Percentiles rank a stretch among this genome's conserved stretches.
Evolutionary conservation across 768 basidiomycete genomes (phyloP).

Genomic region (Pisolithus orientalis): DNA sequence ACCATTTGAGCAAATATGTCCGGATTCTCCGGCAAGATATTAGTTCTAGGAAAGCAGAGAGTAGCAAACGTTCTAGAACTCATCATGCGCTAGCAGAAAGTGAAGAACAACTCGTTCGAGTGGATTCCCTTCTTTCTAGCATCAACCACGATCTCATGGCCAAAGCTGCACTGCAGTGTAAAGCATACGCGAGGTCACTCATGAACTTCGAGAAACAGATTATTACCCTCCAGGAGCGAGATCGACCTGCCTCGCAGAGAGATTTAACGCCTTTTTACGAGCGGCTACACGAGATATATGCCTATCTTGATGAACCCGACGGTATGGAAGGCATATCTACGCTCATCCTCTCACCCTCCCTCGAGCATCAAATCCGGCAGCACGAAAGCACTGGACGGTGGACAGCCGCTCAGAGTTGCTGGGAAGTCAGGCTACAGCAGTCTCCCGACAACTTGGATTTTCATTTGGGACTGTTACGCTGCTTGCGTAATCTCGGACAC

Average conservation of each 20-base stretch:
- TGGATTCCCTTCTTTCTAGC: slow-evolving; percentile 77
- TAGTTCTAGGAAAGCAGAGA: slow-evolving; percentile 42
- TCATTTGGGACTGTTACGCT: slow-evolving; percentile 86
- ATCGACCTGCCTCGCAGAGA: slow-evolving; percentile 39
- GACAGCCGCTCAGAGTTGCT: slow-evolving; percentile 99
- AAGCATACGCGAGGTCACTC: slow-evolving; percentile 86
- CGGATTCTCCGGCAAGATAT: slow-evolving; percentile 67
- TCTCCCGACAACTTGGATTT: slow-evolving; percentile 84
- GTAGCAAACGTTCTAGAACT: slow-evolving; percentile 41
- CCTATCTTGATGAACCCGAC: slow-evolving; percentile 94
- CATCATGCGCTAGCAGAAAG: slow-evolving; percentile 30
- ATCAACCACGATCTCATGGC: slow-evolving; percentile 89
- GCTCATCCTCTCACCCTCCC: slow-evolving; percentile 77
- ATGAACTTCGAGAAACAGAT: slow-evolving; percentile 93
- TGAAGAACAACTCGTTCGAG: slow-evolving; percentile 56
- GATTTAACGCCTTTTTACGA: slow-evolving; percentile 59
- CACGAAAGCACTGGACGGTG: slow-evolving; percentile 96
- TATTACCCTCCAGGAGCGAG: slow-evolving; percentile 38
- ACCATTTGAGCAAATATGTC: slow-evolving; percentile 90
- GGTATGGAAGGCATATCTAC: slow-evolving; percentile 98
- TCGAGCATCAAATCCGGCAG: slow-evolving; percentile 95
- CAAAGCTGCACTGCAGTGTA: slow-evolving; percentile 89
- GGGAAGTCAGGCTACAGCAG: slow-evolving; percentile 92
- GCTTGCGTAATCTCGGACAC: slow-evolving; percentile 91
- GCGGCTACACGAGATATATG: slow-evolving; percentile 91